Evolutionary conservation across 1,284 basidiomycete species (phyloP), one percentile per base, ranked within the genome.

Genomic region (Macrocystidia cucumis): DNA sequence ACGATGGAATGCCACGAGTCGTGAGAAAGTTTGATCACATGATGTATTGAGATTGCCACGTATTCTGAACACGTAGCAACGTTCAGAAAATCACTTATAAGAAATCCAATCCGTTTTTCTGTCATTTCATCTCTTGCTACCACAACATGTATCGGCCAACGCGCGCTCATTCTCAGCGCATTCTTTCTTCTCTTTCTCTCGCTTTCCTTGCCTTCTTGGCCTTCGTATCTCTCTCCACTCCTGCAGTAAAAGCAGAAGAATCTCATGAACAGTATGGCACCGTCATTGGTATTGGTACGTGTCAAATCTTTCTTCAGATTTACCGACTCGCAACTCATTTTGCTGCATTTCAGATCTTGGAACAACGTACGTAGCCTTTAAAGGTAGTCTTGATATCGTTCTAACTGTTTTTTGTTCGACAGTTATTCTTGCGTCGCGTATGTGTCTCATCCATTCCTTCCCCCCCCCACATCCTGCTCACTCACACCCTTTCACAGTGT

Each of bases 221-320:
- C 35, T 43, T 85, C 47, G 49, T 84, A 48, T 72, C 70, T 55
- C 59, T 84, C 38, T 79, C 68, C 51, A 76, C 80, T 9, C 60
- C 69, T 31, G 59, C 63, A 28, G 72, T 67, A 39, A 64, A 61
- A 23, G 79, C 78, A 28, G 74, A 81, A 38, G 78, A 81, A 25
- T 40, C 57, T 9, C 59, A 60, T 32, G 55, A 65, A 22, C 81
- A 91, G 50, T 92, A 90, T 61, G 92, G 92, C 43, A 85, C 86
- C 29, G 92, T 97, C 32, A 96, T 96, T 60, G 92, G 90, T 74
- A 96, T 96, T 56, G 91, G 89, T 85, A 51, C 48, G 79, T 72
- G 11, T 3, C 11, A 13, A 16, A 16, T n/a, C 7, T 27, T 5
- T 27, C 24, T n/a, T 29, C 16, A 13, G 9, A 11, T 9, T 27